Evolutionary conservation across 805 yeast species (phyloP), one percentile per base, ranked within the genome.

Genomic region (Yarrowia bubula): DNA sequence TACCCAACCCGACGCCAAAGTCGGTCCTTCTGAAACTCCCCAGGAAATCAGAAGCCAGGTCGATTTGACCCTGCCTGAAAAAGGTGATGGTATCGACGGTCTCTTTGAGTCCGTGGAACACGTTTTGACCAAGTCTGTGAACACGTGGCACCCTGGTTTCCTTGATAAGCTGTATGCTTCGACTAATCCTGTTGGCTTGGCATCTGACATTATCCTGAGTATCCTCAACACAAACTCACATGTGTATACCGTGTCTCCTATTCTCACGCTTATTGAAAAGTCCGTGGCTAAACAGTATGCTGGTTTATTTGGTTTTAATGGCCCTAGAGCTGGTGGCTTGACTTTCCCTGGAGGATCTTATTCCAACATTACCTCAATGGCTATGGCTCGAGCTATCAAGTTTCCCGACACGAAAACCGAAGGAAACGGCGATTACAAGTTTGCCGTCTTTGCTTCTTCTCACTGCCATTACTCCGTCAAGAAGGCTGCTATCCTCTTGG

Each of bases 301-400:
- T 4, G 72, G 75, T 48, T 68, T 86, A 71, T 89, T 88, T 75
- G 86, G 89, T 0, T 88, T 81, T 70, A 69, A 69, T 28, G 82
- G 81, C 6, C 76, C 76, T 2, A 77, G 78, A 37, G 83, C 92
- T 50, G 96, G 96, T 31, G 96, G 96, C 0, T 77, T 90, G 69
- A 90, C 96, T 0, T 88, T 90, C 73, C 83, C 91, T 18, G 96
- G 96, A 17, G 96, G 96, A 0, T 87, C 93, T 4, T 90, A 92
- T 86, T 88, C 96, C 8, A 90, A 90, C 74, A 82, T 88, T 63
- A 90, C 95, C 2, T 83, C 90, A 66, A 71, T 90, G 76, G 92
- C 89, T 68, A 85, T 86, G 72, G 96, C 96, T 0, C 78, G 96
- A 69, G 79, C 88, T 46, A 75, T 81, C 43, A 74, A 81, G 67